Evolutionary conservation across 2,329 filamentous ascomycete genomes (phyloP), one percentile per base, ranked within the genome.

Genomic region (Paraphaeosphaeria sporulosa): DNA sequence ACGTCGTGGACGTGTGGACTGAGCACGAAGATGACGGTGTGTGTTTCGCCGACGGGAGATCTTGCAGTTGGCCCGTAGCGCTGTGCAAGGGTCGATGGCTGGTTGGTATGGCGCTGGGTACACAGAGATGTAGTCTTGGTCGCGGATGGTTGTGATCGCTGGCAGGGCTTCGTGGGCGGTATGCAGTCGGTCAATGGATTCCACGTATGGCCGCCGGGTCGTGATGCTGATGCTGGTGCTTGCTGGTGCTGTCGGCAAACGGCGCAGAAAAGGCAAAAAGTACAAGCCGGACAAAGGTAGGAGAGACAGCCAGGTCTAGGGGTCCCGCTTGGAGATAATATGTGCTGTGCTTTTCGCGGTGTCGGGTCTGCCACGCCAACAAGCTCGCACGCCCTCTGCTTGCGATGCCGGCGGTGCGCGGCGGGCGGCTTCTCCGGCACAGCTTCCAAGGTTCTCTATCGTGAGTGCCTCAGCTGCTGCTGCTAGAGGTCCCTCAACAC

Each of bases 21-120:
- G 67, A 63, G 57, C 71, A 69, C 36, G 21, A 10, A 42, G 30
- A 60, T 74, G 71, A 74, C 70, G 72, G 68, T 58, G 57, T 66
- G 66, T 60, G 62, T 67, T 60, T 32, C 21, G 48, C 61, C 58
- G 66, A 61, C 64, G 65, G 65, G 57, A 65, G 63, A 65, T 66
- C 67, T 70, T 53, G 66, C 62, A 63, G 62, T 58, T 58, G 55
- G 62, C 15, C 61, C 61, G 60, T 66, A 65, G 61, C 62, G 58
- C 54, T 40, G 59, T 62, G 60, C 67, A 67, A 67, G 69, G 67
- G 64, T 69, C 1, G 40, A 32, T 19, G 51, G 67, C 63, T 69
- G 3, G 40, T 32, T 30, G 51, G 13, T 27, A 52, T 42, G 50
- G 21, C 34, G 49, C 36, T 40, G 50, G 34, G 23, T 7, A n/a